These are phyloP conservation scores for Auriscalpium vulgare DNA, from an alignment of 768 basidiomycete species.

Conservation along the genomic window DNA sequence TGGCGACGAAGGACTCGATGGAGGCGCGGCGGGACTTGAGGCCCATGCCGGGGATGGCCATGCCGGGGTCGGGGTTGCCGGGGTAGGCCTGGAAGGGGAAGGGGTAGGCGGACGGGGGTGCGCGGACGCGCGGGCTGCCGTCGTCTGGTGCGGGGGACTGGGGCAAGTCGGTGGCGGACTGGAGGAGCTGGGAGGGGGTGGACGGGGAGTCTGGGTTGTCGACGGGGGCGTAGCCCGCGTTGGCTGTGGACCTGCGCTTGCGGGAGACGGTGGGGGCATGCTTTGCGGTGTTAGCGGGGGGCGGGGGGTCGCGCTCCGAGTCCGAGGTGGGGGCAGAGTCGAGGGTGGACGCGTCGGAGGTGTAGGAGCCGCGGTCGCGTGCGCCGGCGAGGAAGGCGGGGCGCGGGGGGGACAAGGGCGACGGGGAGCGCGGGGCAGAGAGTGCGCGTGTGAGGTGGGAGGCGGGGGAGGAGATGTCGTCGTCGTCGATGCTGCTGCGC, in stretches of 20 bases:
- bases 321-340: slow-evolving; percentile 20
- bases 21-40: slow-evolving; percentile 31
- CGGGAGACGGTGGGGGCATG: slow-evolving; percentile 4
- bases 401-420: slow-evolving; percentile 14
- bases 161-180: not conserved
- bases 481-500: slow-evolving; percentile 14
- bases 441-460: slow-evolving; percentile 5
- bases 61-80: slow-evolving; percentile 58
- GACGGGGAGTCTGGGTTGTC: slow-evolving; percentile 3
- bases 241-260: not conserved
- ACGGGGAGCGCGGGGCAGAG: slow-evolving; percentile 9
- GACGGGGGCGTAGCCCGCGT: slow-evolving; percentile 1
- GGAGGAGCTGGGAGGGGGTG: slow-evolving; percentile 1
- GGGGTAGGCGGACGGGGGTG: slow-evolving; percentile 35
- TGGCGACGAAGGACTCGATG: slow-evolving; percentile 26
- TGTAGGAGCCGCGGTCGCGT: slow-evolving; percentile 10
- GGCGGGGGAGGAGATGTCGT: slow-evolving; percentile 15
- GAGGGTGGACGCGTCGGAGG: slow-evolving; percentile 10
- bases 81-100: slow-evolving; percentile 55
- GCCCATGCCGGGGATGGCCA: slow-evolving; percentile 29
- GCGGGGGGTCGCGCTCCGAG: slow-evolving; percentile 22
- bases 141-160: slow-evolving; percentile 6
- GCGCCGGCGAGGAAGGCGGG: slow-evolving; percentile 5
- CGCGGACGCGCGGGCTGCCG: slow-evolving; percentile 2
- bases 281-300: slow-evolving; percentile 15